Evolutionary conservation across 2,329 filamentous ascomycete species (phyloP), one percentile per base, ranked within the genome.

Genomic region (Cercospora zeina): DNA sequence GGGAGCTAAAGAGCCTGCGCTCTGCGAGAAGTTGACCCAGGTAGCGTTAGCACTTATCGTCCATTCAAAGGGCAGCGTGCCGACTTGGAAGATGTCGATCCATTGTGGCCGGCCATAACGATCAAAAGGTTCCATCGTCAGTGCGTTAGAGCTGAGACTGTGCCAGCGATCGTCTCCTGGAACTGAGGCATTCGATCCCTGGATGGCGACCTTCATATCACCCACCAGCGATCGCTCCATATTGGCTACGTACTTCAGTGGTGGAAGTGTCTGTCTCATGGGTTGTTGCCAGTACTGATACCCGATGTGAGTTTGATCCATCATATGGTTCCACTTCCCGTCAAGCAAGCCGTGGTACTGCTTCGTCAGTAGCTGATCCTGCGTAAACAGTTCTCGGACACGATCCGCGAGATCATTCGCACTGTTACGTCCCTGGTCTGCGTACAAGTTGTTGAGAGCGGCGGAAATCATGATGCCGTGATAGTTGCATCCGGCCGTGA

Each of bases 241-340:
- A 6, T 27, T 53, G 27, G 49, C 49, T 7, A 53, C 49, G 30
- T 53, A 53, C 31, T 31, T 53, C 14, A 53, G 19, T 21, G 49
- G 27, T 14, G 49, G 49, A 2, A 53, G 49, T 6, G 30, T 31
- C 49, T 53, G 49, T 33, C 49, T 16, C 49, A 53, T 1, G 10
- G 88, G 87, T 71, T 90, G 87, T 74, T 90, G 88, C 87, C 87
- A 80, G 66, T 76, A 77, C 69, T 76, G 71, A 73, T 83, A 82
- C 2, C 80, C 80, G 30, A 81, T 75, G 59, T 83, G 80, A 19
- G 58, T 50, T n/a, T 59, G 58, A 10, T 51, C 47, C n/a, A 59
- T 37, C 58, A 59, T 59, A n/a, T 59, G 58, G 8, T 59, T 59
- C 58, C 58, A 59, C 33, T 59, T 59, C 0, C 87, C 85, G 62